Base-by-base conservation (phyloP, 108 stramenopile genomes). In the Bacterosira constricta region DNA sequence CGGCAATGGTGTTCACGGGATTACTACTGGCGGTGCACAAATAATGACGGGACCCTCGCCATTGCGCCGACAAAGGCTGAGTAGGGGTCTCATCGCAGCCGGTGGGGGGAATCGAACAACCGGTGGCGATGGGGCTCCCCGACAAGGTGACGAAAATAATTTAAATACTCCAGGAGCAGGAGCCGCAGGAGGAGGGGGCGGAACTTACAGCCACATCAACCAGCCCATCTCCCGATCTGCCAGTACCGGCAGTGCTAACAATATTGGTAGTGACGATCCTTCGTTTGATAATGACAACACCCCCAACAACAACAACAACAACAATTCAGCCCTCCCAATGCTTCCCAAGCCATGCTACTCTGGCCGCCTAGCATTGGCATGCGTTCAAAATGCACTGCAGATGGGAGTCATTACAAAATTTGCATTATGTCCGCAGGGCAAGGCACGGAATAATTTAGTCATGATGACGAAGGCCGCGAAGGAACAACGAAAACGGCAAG, bases 391-490 rank as follows among this genome's bases (percentile, higher is more conserved):
- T 71, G 89, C 90, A 1, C 73, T 91, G 18, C 55, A 78, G n/a
- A 77, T 89, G 81, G 86, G 89, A 15, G 85, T 80, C 0, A 35
- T 86, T 6, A 91, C 93, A 36, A 89, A 90, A 53, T 79, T 91
- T n/a, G 72, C 46, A 9, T 57, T 94, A 12, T 89, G 88, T 75
- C 90, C 92, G 11, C 89, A 86, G 21, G 89, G 88, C 21, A 73
- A 79, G 53, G 86, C 86, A n/a, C 57, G 93, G 35, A 79, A 71
- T 31, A 53, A 35, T 6, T 58, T 79, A 34, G 23, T 75, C 7
- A 11, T 36, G 0, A 38, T 35, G 4, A 53, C 61, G 61, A 63
- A 42, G 52, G 45, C 54, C 5, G 32, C 31, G 32, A 62, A 54
- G 38, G 59, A 63, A 3, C 15, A 35, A 5, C 27, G 7, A 58